Evolutionary conservation across 2,329 filamentous ascomycete species (phyloP).

Genomic region (Claviceps sp.): DNA sequence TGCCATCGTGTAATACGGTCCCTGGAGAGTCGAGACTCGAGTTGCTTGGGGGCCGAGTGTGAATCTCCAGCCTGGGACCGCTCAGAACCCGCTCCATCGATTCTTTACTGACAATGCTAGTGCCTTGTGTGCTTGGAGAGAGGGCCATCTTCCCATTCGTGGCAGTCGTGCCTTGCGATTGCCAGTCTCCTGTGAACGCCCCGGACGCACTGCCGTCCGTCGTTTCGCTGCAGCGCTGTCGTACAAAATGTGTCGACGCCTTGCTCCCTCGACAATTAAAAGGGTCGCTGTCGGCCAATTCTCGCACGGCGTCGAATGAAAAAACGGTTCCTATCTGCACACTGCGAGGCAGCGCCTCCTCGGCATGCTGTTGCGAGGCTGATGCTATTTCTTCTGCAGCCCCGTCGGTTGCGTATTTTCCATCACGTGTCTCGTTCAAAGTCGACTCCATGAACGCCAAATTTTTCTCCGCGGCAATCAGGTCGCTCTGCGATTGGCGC

Average conservation of each 20-base stretch:
- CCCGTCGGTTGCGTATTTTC: conserved; percentile 10
- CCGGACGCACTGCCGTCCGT: conserved; percentile 46
- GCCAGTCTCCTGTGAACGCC: conserved; percentile 44
- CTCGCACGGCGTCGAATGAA: conserved; percentile 32
- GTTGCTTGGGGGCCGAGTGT: conserved; percentile 23
- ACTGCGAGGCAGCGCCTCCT: background rate
- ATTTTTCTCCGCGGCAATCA: conserved; percentile 14
- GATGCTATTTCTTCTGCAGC: conserved; percentile 10
- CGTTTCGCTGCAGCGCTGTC: conserved; percentile 46
- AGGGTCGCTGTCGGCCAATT: conserved; percentile 36
- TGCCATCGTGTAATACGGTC: conserved; percentile 13
- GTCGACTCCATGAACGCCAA: conserved; percentile 11
- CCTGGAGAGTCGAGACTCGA: conserved; percentile 15
- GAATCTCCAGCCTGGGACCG: conserved; percentile 26
- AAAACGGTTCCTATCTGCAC: conserved; percentile 28
- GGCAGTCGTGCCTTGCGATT: conserved; percentile 48
- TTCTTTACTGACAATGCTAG: conserved; percentile 49
- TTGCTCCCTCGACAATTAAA: conserved; percentile 29
- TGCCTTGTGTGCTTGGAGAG: conserved; percentile 52
- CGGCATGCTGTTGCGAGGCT: conserved; percentile 5
- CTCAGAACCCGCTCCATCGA: conserved; percentile 37
- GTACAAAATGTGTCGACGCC: conserved; percentile 25
- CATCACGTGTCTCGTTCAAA: conserved; percentile 7
- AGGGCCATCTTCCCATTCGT: conserved; percentile 51
- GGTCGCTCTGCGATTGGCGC: conserved; percentile 30